Percentiles rank a stretch among this genome's conserved stretches.
Conservation (phyloP, 2,329 filamentous ascomycete species). For the Meredithiella fracta region DNA sequence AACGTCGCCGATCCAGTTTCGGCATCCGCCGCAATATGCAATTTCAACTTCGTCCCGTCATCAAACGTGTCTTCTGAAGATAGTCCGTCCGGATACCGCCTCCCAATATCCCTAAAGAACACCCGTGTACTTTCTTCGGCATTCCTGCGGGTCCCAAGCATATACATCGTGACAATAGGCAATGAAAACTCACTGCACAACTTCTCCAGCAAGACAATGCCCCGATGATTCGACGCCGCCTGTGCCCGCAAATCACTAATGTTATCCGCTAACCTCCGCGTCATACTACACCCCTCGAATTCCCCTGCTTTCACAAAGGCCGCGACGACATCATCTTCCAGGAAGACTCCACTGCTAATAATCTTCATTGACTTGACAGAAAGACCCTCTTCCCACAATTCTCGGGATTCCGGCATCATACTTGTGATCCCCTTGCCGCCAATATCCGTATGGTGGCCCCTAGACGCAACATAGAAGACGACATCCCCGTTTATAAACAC, state of each 20-base stretch:
- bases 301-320: conserved; percentile 57
- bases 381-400: conserved; percentile 48
- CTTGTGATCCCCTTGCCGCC: conserved; percentile 68
- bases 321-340: conserved; percentile 59
- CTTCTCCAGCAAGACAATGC: conserved; percentile 51
- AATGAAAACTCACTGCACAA: conserved; percentile 60
- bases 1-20: conserved; percentile 21
- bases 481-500: conserved; percentile 28
- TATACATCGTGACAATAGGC: conserved; percentile 48
- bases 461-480: conserved; percentile 20
- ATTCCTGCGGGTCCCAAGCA: conserved; percentile 27
- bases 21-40: conserved; percentile 21
- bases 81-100: conserved; percentile 25
- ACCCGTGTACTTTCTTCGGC: conserved; percentile 48
- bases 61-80: conserved; percentile 22
- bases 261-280: conserved; percentile 65
- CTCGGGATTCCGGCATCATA: conserved; percentile 62
- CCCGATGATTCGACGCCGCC: conserved; percentile 73
- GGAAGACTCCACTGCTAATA: conserved; percentile 59
- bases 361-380: conserved; percentile 52
- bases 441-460: conserved; percentile 29
- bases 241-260: conserved; percentile 77
- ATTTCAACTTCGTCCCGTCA: conserved; percentile 22
- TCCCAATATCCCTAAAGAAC: conserved; percentile 36
- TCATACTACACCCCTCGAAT: conserved; percentile 61